Evolutionary conservation across 2,329 filamentous ascomycete species (phyloP).

Genomic region (Phaeoacremonium minimum): DNA sequence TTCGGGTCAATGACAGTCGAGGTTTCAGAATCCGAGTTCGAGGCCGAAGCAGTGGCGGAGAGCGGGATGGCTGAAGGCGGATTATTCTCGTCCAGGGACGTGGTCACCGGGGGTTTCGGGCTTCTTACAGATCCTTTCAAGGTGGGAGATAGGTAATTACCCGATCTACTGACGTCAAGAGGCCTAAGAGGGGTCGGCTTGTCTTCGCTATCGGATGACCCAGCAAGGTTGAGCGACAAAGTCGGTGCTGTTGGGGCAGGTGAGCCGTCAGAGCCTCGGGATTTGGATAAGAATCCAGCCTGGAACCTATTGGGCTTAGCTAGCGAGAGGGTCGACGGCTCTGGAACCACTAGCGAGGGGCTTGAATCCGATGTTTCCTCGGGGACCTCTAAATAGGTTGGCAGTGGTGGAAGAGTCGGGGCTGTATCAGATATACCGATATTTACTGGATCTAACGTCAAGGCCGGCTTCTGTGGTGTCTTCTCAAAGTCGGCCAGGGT

Average conservation of each 20-base stretch:
- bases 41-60: slow-evolving; percentile 28
- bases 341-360: slow-evolving; percentile 54
- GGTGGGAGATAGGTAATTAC: slow-evolving; percentile 46
- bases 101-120: slow-evolving; percentile 28
- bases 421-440: too few species aligned
- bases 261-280: slow-evolving; percentile 50
- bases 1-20: slow-evolving; percentile 41
- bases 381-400: slow-evolving; percentile 42
- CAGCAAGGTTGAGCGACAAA: slow-evolving; percentile 53
- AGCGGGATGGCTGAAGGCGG: slow-evolving; percentile 33
- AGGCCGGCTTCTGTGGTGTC: slow-evolving; percentile 70
- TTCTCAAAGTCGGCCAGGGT: slow-evolving; percentile 86
- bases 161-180: slow-evolving; percentile 41
- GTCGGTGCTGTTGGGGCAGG: slow-evolving; percentile 54
- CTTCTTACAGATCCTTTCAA: slow-evolving; percentile 16
- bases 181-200: slow-evolving; percentile 41
- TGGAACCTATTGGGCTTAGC: slow-evolving; percentile 75
- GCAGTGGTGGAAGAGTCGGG: slow-evolving; percentile 40
- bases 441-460: too few species aligned
- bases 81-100: slow-evolving; percentile 47
- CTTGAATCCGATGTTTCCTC: slow-evolving; percentile 42
- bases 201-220: slow-evolving; percentile 49
- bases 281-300: slow-evolving; percentile 74
- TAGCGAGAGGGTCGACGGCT: slow-evolving; percentile 28
- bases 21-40: slow-evolving; percentile 45